Evolutionary conservation across 2,329 filamentous ascomycete genomes (phyloP), one percentile per base, ranked within the genome.

Genomic region (Akanthomyces dipterigenus): DNA sequence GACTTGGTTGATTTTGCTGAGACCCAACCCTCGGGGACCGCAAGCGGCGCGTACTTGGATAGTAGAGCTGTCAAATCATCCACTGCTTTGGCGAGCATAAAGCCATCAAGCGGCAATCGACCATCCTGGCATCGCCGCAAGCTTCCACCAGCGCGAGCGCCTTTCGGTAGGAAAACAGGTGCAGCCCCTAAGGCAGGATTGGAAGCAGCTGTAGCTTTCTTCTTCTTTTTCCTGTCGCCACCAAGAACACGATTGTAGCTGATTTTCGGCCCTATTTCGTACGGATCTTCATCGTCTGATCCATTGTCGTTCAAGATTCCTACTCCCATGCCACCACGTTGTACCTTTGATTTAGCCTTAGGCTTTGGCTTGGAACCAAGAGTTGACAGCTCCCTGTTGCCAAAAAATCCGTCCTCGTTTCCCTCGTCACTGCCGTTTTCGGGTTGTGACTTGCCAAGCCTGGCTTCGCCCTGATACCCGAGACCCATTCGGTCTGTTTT

Each of bases 221-320:
- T 80, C 69, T 88, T 89, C 71, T 91, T 93, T 72, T 88, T 89
- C 73, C 90, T 96, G 64, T 93, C 88, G 0, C 88, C 89, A 20
- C 91, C 92, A 63, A 97, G 85, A 5, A 88, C 82, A 45, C 87
- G 85, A 67, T 90, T 96, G 73, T 96, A 96, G 14, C 88, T 91
- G 71, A 97, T 96, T 66, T 87, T 88, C 0, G 95, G 95, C 0
- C 93, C 93, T 58, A 98, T 88, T 62, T 93, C 90, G 70, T 96
- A 98, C 0, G 91, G 90, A 69, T 97, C 93, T 68, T 98, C 95
- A 50, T 97, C 93, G 66, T 98, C 95, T 5, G 93, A 97, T 12
- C 92, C 93, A 22, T 88, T 95, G 66, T 97, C 93, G 68, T 98
- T 97, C 50, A 98, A 76, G 1, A 97, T 81, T 0, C 93, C 93